Evolutionary conservation across 345 rosid species (phyloP).

Genomic region (Hibiscus trionum): DNA sequence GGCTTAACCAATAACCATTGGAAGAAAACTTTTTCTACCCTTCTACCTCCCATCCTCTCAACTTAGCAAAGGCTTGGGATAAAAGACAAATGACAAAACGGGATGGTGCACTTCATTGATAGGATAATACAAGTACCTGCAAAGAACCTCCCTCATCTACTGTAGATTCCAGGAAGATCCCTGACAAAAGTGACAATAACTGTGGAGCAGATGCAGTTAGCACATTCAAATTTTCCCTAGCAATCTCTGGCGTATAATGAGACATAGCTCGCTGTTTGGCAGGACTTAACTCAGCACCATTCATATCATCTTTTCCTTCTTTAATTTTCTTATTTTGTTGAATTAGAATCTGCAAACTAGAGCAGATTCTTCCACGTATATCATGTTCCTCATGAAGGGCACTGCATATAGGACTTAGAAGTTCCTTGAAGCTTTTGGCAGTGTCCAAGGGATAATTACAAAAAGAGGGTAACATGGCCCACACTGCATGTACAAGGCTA

Average conservation of each 20-base stretch:
- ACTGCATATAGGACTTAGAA: conserved; percentile 37
- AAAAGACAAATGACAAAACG: not conserved
- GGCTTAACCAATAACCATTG: not conserved
- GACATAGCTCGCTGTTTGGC: conserved; percentile 46
- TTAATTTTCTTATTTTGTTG: conserved; percentile 57
- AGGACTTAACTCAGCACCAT: conserved; percentile 28
- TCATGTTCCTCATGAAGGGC: conserved; percentile 55
- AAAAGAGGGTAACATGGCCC: conserved; percentile 92
- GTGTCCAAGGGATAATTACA: conserved; percentile 80
- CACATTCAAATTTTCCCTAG: conserved; percentile 48
- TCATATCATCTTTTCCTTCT: conserved; percentile 33
- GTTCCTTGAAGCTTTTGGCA: conserved; percentile 62
- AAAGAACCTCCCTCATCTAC: conserved; percentile 86
- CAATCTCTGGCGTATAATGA: conserved; percentile 46
- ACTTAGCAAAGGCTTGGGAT: not conserved
- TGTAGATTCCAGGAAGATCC: conserved; percentile 55
- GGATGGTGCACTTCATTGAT: conserved; percentile 5
- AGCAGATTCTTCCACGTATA: conserved; percentile 63
- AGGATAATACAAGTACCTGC: conserved; percentile 42
- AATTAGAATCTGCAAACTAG: conserved; percentile 34
- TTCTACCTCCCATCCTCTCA: not conserved
- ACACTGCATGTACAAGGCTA: conserved; percentile 63
- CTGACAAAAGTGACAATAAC: conserved; percentile 52
- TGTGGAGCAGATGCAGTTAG: conserved; percentile 53
- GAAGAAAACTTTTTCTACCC: not conserved